These are phyloP conservation scores for Colletotrichum sp. DNA, from an alignment of 2,329 filamentous ascomycete genomes.

Conservation along the genomic window DNA sequence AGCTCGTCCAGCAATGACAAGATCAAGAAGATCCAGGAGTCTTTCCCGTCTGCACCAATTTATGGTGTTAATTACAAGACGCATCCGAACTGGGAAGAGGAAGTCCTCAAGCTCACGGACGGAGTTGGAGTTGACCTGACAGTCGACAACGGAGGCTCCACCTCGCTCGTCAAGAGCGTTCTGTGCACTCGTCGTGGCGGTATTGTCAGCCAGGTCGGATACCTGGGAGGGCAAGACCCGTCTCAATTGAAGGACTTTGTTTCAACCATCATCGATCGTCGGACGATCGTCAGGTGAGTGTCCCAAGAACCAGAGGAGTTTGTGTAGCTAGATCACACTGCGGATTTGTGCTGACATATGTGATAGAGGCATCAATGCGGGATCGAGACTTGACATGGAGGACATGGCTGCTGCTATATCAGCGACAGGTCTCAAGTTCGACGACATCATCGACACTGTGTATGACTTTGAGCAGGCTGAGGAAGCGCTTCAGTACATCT, in stretches of 20 bases:
- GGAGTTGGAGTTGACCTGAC: conserved; percentile 39
- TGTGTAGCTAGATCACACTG: rapidly evolving
- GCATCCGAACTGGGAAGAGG: conserved; percentile 33
- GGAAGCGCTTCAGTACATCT: conserved; percentile 45
- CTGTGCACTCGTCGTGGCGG: conserved; percentile 44
- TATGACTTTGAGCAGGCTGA: conserved; percentile 43
- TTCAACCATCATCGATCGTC: conserved; percentile 39
- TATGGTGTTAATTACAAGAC: conserved; percentile 32
- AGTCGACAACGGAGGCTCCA: conserved; percentile 42
- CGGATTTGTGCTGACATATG: too few relatives aligned
- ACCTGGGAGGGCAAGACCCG: conserved; percentile 35
- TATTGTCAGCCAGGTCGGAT: conserved; percentile 46
- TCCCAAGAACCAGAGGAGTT: background rate
- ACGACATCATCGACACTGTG: conserved; percentile 42
- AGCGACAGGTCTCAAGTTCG: conserved; percentile 36
- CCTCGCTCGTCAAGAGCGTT: conserved; percentile 41
- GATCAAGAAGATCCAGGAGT: conserved; percentile 28
- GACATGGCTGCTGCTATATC: conserved; percentile 40
- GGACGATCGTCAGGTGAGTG: background rate
- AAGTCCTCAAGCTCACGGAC: conserved; percentile 34
- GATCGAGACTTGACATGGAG: conserved; percentile 42
- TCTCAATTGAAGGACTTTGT: conserved; percentile 37
- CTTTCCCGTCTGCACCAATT: conserved; percentile 17
- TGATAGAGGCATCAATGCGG: conserved; percentile 41
- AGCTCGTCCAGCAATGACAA: conserved; percentile 41